Evolutionary conservation across 2,329 filamentous ascomycete species (phyloP).

Genomic region (Aspergillus sp.): DNA sequence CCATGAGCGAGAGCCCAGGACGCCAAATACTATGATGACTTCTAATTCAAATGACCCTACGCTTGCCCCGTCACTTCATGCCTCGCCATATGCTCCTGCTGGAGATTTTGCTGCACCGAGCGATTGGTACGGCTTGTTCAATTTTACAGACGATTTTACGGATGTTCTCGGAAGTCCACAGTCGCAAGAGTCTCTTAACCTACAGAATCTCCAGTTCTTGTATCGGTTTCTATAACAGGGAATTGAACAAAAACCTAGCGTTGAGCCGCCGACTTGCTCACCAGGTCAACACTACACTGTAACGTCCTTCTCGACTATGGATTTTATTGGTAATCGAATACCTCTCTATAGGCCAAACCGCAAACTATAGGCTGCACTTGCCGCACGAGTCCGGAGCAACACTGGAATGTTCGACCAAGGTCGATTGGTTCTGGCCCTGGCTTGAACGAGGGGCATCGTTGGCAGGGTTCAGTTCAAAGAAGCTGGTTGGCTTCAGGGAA

Average conservation of each 20-base stretch:
- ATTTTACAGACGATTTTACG: constrained; percentile 30
- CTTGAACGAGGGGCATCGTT: background rate
- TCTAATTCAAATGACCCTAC: constrained; percentile 2
- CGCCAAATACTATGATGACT: constrained; percentile 2
- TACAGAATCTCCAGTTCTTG: constrained; percentile 32
- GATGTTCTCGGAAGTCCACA: constrained; percentile 27
- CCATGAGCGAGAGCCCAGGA: background rate
- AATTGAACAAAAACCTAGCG: background rate
- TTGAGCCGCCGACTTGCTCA: too few relatives aligned
- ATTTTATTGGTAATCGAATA: too few relatives aligned
- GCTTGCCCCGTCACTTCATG: constrained; percentile 2
- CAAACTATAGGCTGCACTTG: too few relatives aligned
- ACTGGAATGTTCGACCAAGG: too few relatives aligned
- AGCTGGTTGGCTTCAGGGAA: background rate
- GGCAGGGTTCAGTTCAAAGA: background rate
- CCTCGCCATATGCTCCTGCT: constrained; percentile 9
- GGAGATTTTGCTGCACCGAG: constrained; percentile 14
- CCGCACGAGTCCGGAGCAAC: too few relatives aligned
- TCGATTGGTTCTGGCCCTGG: background rate
- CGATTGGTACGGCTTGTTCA: constrained; percentile 32
- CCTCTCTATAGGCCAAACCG: too few relatives aligned
- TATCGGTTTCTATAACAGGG: constrained; percentile 27
- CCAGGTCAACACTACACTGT: too few relatives aligned
- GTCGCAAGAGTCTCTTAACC: constrained; percentile 31
- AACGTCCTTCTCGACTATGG: too few relatives aligned